Conservation (phyloP, 1,284 basidiomycete species). For the Ceratobasidium sp. region DNA sequence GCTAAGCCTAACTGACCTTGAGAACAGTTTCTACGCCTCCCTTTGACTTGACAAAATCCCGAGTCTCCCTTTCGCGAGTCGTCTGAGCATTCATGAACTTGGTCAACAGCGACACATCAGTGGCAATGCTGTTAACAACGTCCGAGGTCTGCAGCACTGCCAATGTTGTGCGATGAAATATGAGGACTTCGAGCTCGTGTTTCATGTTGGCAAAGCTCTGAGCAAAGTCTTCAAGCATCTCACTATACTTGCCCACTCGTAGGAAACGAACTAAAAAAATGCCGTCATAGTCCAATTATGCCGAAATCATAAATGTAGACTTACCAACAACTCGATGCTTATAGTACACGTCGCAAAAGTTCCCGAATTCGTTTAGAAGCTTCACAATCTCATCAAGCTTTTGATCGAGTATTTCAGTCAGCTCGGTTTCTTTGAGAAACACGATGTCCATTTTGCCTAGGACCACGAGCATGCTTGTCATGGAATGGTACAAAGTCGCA, state of each 20-base stretch:
- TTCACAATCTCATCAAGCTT: slow-evolving; percentile 35
- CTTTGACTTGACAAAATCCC: slow-evolving; percentile 7
- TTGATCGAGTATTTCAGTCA: slow-evolving; percentile 5
- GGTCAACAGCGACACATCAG: slow-evolving; percentile 7
- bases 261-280: slow-evolving; percentile 5
- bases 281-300: background rate
- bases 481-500: slow-evolving; percentile 23
- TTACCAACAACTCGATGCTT: slow-evolving; percentile 33
- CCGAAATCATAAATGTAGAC: background rate
- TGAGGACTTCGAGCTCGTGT: slow-evolving; percentile 24
- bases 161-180: slow-evolving; percentile 18
- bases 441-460: slow-evolving; percentile 15
- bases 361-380: slow-evolving; percentile 27
- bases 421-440: slow-evolving; percentile 4
- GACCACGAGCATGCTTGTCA: slow-evolving; percentile 32
- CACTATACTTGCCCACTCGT: background rate
- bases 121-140: slow-evolving; percentile 8
- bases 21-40: slow-evolving; percentile 21
- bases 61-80: slow-evolving; percentile 27
- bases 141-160: slow-evolving; percentile 17
- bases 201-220: background rate
- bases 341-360: slow-evolving; percentile 35
- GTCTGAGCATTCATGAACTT: slow-evolving; percentile 33
- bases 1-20: background rate
- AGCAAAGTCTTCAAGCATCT: slow-evolving; percentile 1